A percentile compares a stretch with the other conserved stretches of the same genome.
Conservation (phyloP, 2,329 filamentous ascomycete genomes). For the Ophiocordyceps camponoti-rufipedis region DNA sequence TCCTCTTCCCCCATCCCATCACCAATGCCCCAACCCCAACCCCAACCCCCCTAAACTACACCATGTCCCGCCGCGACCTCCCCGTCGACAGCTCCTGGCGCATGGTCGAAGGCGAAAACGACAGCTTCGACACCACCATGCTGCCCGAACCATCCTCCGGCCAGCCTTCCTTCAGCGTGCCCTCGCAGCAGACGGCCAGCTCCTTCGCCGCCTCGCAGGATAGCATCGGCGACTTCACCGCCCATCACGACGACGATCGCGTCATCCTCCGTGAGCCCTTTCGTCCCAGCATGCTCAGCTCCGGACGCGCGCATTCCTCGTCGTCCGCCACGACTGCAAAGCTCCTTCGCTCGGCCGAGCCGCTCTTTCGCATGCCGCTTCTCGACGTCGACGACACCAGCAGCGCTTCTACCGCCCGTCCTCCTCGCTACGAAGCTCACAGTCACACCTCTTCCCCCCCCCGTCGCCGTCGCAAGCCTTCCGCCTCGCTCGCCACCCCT, state of each 20-base stretch:
- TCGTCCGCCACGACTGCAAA: constrained; percentile 6
- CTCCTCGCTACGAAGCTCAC: constrained; percentile 4
- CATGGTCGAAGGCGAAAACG: constrained; percentile 41
- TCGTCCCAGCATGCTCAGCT: constrained; percentile 30
- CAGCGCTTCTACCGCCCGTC: constrained; percentile 14
- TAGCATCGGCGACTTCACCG: constrained; percentile 34
- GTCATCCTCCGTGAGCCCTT: constrained; percentile 37
- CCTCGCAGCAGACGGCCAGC: constrained; percentile 15
- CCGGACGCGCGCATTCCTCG: constrained; percentile 9
- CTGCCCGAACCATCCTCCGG: constrained; percentile 24
- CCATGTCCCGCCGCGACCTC: constrained; percentile 8
- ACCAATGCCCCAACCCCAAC: background rate
- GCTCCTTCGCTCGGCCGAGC: constrained; percentile 23
- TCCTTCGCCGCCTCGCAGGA: constrained; percentile 31
- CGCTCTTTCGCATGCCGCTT: constrained; percentile 34
- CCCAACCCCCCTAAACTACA: background rate
- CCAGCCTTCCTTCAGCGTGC: constrained; percentile 15
- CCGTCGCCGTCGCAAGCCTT: background rate
- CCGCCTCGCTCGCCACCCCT: background rate
- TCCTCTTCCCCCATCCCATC: background rate
- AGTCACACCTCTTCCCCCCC: background rate
- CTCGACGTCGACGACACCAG: constrained; percentile 21
- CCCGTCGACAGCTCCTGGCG: constrained; percentile 39
- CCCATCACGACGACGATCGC: constrained; percentile 34
- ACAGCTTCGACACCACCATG: constrained; percentile 39